phyloP scores from a whole-genome alignment of 129 eudicot species.

The Arctium minus region DNA sequence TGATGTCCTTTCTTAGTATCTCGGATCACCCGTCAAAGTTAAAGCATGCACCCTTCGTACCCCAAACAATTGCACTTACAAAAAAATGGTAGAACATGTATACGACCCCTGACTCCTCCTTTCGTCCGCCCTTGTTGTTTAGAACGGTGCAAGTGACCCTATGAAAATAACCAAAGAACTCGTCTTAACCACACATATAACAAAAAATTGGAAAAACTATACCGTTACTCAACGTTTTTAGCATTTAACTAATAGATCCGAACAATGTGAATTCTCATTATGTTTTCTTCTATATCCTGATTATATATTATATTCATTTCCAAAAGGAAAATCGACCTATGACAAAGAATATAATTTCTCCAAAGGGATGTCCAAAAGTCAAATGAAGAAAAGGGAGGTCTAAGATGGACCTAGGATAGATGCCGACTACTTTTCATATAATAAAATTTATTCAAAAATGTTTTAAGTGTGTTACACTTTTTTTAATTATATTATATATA shows the following conservation, averaged over 20 bases:
- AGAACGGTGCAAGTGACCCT: not conserved
- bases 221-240: not conserved
- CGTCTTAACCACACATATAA: not conserved
- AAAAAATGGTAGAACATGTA: too few relatives aligned
- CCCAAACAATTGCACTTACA: too few relatives aligned
- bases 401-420: not conserved
- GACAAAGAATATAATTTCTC: not conserved
- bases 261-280: not conserved
- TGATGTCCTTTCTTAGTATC: too few relatives aligned
- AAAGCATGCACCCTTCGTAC: too few relatives aligned
- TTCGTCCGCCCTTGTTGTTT: not conserved
- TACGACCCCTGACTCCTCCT: not conserved
- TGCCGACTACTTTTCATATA: not conserved
- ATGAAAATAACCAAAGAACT: not conserved
- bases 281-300: not conserved
- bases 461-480: not conserved
- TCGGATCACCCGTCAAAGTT: too few relatives aligned
- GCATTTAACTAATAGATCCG: not conserved
- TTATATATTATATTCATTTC: too few relatives aligned
- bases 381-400: not conserved
- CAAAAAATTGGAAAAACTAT: not conserved
- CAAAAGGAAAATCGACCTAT: not conserved
- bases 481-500: too few relatives aligned
- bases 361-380: not conserved
- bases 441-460: not conserved